phyloP scores from a whole-genome alignment of 441 rosid genomes.

The Erodium texanum region DNA sequence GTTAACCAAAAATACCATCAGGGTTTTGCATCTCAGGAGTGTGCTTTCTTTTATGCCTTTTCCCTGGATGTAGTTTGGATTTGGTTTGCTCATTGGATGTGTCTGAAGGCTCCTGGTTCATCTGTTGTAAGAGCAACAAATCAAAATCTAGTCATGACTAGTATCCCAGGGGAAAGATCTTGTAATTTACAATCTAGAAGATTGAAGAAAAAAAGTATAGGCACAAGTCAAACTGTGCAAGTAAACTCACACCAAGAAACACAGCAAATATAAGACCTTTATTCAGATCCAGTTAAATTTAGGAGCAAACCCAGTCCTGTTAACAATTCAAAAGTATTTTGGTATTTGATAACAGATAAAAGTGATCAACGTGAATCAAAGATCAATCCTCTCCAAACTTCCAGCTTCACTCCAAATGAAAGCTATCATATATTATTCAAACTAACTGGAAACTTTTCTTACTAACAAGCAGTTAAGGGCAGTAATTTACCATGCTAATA shows the following conservation, averaged over 20 bases:
- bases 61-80: not conserved
- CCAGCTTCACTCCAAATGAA: too few relatives aligned
- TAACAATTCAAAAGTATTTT: too few relatives aligned
- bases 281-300: too few relatives aligned
- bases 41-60: not conserved
- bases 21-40: not conserved
- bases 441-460: too few relatives aligned
- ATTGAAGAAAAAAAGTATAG: not conserved
- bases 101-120: constrained; percentile 7
- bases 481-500: too few relatives aligned
- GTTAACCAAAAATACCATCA: not conserved
- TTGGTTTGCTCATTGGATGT: not conserved
- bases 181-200: constrained; percentile 6
- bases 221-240: not conserved
- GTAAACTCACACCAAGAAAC: not conserved
- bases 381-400: too few relatives aligned
- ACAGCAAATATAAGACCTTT: too few relatives aligned
- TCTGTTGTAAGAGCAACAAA: constrained; percentile 21
- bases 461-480: too few relatives aligned
- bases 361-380: too few relatives aligned
- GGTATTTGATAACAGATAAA: too few relatives aligned
- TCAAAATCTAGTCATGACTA: not conserved
- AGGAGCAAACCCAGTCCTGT: too few relatives aligned
- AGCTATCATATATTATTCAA: too few relatives aligned
- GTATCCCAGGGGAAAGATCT: not conserved